These are phyloP conservation scores for Colletotrichum lupini DNA, from an alignment of 2,329 filamentous ascomycete species.

Conservation along the genomic window DNA sequence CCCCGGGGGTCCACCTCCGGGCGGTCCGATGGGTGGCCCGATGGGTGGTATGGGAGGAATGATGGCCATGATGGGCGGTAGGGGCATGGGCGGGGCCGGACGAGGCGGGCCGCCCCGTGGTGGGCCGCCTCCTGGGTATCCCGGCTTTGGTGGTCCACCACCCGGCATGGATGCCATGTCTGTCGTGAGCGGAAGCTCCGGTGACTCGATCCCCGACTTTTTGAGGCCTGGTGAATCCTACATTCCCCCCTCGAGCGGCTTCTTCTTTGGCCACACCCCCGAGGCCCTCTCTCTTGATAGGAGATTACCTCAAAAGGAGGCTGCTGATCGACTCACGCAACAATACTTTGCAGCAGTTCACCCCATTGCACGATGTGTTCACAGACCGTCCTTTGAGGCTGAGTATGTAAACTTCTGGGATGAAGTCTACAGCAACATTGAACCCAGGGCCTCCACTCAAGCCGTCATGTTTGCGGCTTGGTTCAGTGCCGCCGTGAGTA, in stretches of 20 bases:
- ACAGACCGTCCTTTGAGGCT: conserved; percentile 73
- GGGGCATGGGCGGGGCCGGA: conserved; percentile 30
- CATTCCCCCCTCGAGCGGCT: conserved; percentile 74
- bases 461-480: conserved; percentile 76
- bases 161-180: conserved; percentile 37
- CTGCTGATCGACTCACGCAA: conserved; percentile 70
- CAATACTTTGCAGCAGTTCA: conserved; percentile 78
- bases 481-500: conserved; percentile 76
- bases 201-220: conserved; percentile 58
- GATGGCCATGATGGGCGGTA: conserved; percentile 29
- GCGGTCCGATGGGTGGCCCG: conserved; percentile 23
- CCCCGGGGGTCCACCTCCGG: conserved; percentile 20
- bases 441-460: conserved; percentile 73
- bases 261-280: conserved; percentile 70
- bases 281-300: conserved; percentile 64
- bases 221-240: conserved; percentile 74
- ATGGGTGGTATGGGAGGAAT: conserved; percentile 24
- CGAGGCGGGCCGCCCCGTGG: conserved; percentile 34
- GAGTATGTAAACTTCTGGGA: conserved; percentile 76
- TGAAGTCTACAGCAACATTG: conserved; percentile 66
- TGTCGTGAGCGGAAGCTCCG: conserved; percentile 41
- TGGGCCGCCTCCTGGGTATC: conserved; percentile 36
- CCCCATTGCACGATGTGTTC: conserved; percentile 74
- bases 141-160: conserved; percentile 31
- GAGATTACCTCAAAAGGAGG: conserved; percentile 67